Percentiles rank a stretch among this genome's conserved stretches.
Evolutionary conservation across 257 asterid genomes (phyloP).

Genomic region (Jaltomata sinuosa): DNA sequence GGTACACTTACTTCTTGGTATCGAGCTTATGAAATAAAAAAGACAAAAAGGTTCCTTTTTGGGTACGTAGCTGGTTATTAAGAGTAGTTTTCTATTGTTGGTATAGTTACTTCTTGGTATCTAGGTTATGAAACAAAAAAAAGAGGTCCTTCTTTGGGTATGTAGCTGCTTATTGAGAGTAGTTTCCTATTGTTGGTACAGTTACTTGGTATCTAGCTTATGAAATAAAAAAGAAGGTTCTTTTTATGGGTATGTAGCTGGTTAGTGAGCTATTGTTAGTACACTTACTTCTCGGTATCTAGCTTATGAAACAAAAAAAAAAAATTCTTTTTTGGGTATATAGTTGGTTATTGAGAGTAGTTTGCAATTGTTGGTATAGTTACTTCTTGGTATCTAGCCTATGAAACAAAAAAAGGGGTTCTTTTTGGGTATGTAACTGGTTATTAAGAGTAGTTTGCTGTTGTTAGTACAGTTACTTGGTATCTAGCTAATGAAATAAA

Average conservation of each 20-base stretch:
- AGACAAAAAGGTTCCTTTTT: not conserved
- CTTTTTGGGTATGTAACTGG: not conserved
- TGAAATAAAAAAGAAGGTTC: not conserved
- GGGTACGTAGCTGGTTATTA: not conserved
- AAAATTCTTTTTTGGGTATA: not conserved
- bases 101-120: not conserved
- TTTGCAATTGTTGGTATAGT: not conserved
- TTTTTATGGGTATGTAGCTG: too few relatives aligned
- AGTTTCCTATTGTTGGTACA: not conserved
- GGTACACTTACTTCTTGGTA: not conserved
- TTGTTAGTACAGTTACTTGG: not conserved
- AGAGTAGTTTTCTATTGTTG: not conserved
- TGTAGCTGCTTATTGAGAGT: not conserved
- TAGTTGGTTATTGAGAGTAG: not conserved
- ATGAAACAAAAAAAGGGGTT: not conserved
- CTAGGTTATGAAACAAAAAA: not conserved
- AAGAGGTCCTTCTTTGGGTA: not conserved
- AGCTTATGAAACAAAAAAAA: not conserved
- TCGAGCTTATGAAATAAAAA: not conserved
- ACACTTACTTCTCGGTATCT: not conserved
- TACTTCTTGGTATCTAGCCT: not conserved
- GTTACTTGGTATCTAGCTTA: not conserved
- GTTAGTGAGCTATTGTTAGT: not conserved
- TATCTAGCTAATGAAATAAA: not conserved
- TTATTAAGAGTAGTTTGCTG: not conserved